Percentiles rank a stretch among this genome's conserved stretches.
phyloP scores from a whole-genome alignment of 2,329 filamentous ascomycete genomes.

The Diaporthe caulivora region DNA sequence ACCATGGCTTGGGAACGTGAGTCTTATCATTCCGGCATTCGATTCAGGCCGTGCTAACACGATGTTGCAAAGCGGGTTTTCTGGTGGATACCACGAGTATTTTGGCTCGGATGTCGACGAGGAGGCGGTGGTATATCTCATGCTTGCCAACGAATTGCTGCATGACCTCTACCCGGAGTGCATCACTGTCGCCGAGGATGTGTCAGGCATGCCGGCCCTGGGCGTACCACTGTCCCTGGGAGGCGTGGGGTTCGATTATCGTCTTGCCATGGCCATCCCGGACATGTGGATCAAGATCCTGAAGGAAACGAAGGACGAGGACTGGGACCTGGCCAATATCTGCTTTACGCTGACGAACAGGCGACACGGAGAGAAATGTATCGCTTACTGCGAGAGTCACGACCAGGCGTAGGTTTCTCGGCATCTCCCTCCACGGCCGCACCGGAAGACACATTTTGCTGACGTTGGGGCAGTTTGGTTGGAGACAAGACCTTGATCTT shows the following conservation, averaged over 20 bases:
- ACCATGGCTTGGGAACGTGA: constrained; percentile 97
- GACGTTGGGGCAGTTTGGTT: constrained; percentile 74
- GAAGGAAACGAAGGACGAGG: constrained; percentile 90
- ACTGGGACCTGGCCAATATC: constrained; percentile 91
- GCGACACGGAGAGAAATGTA: constrained; percentile 96
- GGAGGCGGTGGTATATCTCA: constrained; percentile 93
- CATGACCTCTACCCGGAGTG: constrained; percentile 88
- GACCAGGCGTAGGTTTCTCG: constrained; percentile 89
- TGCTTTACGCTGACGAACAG: constrained; percentile 92
- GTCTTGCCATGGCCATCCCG: constrained; percentile 96
- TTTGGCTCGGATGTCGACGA: constrained; percentile 92
- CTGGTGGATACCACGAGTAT: constrained; percentile 97
- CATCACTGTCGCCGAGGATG: constrained; percentile 96
- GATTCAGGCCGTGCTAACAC: constrained; percentile 43
- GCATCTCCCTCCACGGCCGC: not conserved
- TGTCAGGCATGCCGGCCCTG: constrained; percentile 98
- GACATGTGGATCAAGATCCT: constrained; percentile 99
- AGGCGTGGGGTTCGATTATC: constrained; percentile 96
- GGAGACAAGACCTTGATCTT: constrained; percentile 98
- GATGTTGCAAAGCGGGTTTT: constrained; percentile 79
- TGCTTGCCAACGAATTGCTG: constrained; percentile 96
- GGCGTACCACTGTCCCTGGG: constrained; percentile 88
- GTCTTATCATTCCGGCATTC: constrained; percentile 49
- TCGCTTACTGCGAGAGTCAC: constrained; percentile 96
- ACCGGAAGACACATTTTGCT: constrained; percentile 36